phyloP scores from a whole-genome alignment of 805 yeast species.

The Nakazawaea siamensis region DNA sequence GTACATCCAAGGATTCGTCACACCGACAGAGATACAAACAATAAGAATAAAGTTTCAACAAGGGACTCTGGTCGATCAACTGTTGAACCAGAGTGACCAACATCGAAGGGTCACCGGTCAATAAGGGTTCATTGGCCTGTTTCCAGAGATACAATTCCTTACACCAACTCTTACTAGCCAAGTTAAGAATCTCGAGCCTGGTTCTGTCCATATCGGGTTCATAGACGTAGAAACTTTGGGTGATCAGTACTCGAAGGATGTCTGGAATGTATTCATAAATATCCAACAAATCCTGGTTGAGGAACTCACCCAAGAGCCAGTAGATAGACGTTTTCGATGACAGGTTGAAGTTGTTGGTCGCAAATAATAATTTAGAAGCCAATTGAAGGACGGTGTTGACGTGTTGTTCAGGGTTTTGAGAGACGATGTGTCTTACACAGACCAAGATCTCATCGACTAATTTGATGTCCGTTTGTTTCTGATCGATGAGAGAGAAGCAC shows the following conservation, averaged over 20 bases:
- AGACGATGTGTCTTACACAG: slow-evolving; percentile 66
- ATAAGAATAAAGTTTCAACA: slow-evolving; percentile 48
- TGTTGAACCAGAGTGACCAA: slow-evolving; percentile 9
- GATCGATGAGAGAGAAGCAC: slow-evolving; percentile 43
- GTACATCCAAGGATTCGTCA: slow-evolving; percentile 66
- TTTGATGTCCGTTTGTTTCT: slow-evolving; percentile 18
- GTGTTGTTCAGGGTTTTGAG: slow-evolving; percentile 47
- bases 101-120: slow-evolving; percentile 10
- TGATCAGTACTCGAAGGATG: slow-evolving; percentile 46
- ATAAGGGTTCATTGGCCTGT: slow-evolving; percentile 10
- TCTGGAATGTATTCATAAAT: slow-evolving; percentile 57
- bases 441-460: slow-evolving; percentile 60
- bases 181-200: slow-evolving; percentile 59
- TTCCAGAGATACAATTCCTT: slow-evolving; percentile 39
- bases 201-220: slow-evolving; percentile 26
- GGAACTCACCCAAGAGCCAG: slow-evolving; percentile 88
- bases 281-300: slow-evolving; percentile 18
- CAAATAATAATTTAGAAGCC: slow-evolving; percentile 17
- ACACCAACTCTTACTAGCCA: slow-evolving; percentile 67
- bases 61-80: slow-evolving; percentile 11
- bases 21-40: slow-evolving; percentile 58
- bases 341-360: slow-evolving; percentile 4
- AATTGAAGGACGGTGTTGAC: slow-evolving; percentile 48
- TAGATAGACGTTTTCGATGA: slow-evolving; percentile 73
- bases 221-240: slow-evolving; percentile 32